Conservation (phyloP, 2,329 filamentous ascomycete species). For the Diplodia sapinea region DNA sequence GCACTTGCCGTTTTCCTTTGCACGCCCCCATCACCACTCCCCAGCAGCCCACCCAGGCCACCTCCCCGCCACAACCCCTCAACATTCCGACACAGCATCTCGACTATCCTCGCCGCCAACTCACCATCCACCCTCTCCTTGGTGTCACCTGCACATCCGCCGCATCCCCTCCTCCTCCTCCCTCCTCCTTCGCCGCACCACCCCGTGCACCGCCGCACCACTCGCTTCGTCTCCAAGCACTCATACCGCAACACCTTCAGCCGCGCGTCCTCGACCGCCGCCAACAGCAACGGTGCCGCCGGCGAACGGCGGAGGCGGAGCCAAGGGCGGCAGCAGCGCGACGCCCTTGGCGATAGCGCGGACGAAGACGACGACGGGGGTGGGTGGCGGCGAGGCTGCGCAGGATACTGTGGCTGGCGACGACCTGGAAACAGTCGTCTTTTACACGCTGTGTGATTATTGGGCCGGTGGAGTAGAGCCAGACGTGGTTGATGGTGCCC, state of each 20-base stretch:
- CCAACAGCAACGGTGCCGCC: too few relatives aligned
- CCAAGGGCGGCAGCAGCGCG: too few relatives aligned
- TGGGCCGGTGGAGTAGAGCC: slow-evolving; percentile 64
- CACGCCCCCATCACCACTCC: too few relatives aligned
- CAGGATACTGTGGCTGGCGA: slow-evolving; percentile 67
- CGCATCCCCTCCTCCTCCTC: slow-evolving; percentile 37
- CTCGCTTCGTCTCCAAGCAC: slow-evolving; percentile 45
- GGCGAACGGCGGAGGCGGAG: too few relatives aligned
- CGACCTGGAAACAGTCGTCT: slow-evolving; percentile 61
- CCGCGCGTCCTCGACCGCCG: slow-evolving; percentile 44
- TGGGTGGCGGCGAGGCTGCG: slow-evolving; percentile 55
- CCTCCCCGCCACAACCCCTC: not conserved
- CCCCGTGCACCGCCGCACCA: slow-evolving; percentile 45
- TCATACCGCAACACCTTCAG: slow-evolving; percentile 46
- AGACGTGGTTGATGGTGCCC: slow-evolving; percentile 68
- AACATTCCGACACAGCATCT: not conserved
- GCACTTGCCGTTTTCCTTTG: not conserved
- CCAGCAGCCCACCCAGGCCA: not conserved
- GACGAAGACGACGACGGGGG: slow-evolving; percentile 62
- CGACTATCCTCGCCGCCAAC: not conserved
- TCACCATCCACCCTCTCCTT: not conserved
- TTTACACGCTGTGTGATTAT: slow-evolving; percentile 59
- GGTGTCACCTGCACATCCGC: slow-evolving; percentile 30
- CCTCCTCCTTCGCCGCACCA: slow-evolving; percentile 31
- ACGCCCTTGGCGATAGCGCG: slow-evolving; percentile 69